Base-by-base conservation (phyloP, 768 basidiomycete genomes). In the Heimioporus sp. region DNA sequence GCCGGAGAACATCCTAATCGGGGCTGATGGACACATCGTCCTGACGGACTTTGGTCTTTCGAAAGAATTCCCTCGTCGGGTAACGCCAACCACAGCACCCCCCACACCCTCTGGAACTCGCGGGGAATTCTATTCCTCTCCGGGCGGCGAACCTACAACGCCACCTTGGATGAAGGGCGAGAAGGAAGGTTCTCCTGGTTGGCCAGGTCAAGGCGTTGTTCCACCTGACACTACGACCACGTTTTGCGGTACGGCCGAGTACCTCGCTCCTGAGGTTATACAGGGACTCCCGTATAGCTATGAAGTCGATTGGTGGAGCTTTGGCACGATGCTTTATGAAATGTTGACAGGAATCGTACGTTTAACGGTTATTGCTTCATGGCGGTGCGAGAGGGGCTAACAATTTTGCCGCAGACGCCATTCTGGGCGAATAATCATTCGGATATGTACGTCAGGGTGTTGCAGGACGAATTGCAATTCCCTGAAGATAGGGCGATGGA, bases 241-340 rank as follows among this genome's bases (percentile, higher is more conserved):
- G 9, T 96, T 97, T 65, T 96, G 90, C 70, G 93, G 93, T 10
- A 96, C 93, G n/a, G 93, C 93, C 4, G 93, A 96, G 71, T 97
- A 97, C 61, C 81, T 97, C 8, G 93, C 97, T 12, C 97, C 97
- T 0, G 96, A 99, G 72, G 94, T 98, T 41, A 92, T 98, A 59
- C 90, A 92, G 62, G 91, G 94, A 1, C 69, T 89, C 60, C 80
- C 86, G 17, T 96, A 98, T 65, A 86, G 87, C 57, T 98, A 93
- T 63, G 92, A 94, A 59, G 92, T 96, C 19, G 96, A 98, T 67
- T 96, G 93, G 91, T 99, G 94, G 95, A 91, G 88, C 58, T 89
- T 96, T 62, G 96, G 96, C 34, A 98, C 96, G 55, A 96, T 98
- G 90, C 73, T 98, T 53, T 93, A 91, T 67, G 96, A 98, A 75